Evolutionary conservation across 2,329 filamentous ascomycete genomes (phyloP).

Genomic region (Claviceps quebecensis): DNA sequence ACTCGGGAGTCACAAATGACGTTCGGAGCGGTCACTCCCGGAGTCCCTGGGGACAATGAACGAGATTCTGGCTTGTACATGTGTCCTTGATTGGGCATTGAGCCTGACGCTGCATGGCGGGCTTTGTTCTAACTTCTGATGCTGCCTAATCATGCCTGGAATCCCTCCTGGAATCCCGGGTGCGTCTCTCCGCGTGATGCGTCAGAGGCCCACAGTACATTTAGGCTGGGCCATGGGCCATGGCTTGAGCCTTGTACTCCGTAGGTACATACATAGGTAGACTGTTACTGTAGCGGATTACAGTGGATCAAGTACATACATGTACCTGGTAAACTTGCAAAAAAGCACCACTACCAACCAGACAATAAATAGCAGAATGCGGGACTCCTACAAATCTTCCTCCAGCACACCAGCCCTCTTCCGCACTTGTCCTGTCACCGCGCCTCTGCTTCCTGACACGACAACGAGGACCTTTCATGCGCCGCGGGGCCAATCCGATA

Average conservation of each 20-base stretch:
- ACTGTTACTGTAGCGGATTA: no score
- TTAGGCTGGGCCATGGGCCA: conserved; percentile 1
- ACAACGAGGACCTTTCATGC: conserved; percentile 4
- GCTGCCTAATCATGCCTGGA: background rate
- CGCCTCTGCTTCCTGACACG: conserved; percentile 7
- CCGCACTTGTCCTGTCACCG: conserved; percentile 5
- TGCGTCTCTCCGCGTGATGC: background rate
- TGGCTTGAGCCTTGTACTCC: no score
- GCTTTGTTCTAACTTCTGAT: no score
- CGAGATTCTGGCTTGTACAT: no score
- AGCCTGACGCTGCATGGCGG: background rate
- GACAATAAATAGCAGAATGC: conserved; percentile 5
- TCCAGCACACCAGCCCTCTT: conserved; percentile 6
- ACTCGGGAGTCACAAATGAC: background rate
- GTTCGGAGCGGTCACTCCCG: background rate
- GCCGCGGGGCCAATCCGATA: conserved; percentile 13
- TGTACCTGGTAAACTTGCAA: no score
- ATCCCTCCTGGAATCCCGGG: background rate
- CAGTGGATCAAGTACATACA: no score
- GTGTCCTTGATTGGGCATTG: background rate
- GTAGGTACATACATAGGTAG: no score
- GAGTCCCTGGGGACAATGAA: no score
- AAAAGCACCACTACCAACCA: background rate
- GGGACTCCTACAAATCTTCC: conserved; percentile 17
- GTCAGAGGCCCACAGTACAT: conserved; percentile 1